phyloP scores from a whole-genome alignment of 2,329 filamentous ascomycete genomes.

The Madurella mycetomatis region DNA sequence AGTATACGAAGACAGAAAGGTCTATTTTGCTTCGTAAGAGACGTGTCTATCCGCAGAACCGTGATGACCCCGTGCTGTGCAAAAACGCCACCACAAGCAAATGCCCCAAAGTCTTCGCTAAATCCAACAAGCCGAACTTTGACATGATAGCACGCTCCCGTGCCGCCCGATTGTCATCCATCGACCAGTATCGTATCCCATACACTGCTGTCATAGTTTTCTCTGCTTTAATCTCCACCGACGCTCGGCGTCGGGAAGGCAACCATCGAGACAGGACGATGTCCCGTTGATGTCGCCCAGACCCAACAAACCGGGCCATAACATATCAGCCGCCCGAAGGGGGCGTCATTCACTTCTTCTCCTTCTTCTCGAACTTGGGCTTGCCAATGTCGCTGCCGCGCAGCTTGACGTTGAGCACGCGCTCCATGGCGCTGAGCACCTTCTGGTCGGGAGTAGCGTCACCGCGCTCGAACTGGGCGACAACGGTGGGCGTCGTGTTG shows the following conservation, averaged over 20 bases:
- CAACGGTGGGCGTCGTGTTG: constrained; percentile 75
- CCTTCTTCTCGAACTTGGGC: constrained; percentile 33
- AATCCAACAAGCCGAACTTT: constrained; percentile 7
- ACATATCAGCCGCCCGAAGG: neutral
- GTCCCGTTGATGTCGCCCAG: neutral
- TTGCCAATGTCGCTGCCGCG: constrained; percentile 76
- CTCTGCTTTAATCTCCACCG: neutral
- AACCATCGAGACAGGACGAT: neutral
- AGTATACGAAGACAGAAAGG: constrained; percentile 9
- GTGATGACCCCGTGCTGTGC: constrained; percentile 4
- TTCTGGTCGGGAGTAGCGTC: constrained; percentile 77
- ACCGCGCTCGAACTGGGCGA: constrained; percentile 83
- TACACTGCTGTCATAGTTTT: neutral
- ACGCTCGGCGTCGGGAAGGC: neutral
- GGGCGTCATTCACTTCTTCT: constrained; percentile 26
- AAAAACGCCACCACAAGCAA: constrained; percentile 12
- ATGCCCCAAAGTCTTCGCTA: constrained; percentile 13
- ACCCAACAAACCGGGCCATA: neutral
- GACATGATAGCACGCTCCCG: constrained; percentile 1
- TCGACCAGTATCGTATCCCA: constrained; percentile 2
- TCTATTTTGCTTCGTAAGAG: constrained; percentile 17
- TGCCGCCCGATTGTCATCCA: constrained; percentile 10
- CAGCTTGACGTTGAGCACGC: constrained; percentile 81
- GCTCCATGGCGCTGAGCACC: constrained; percentile 72
- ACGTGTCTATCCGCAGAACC: constrained; percentile 11